Conservation (phyloP, 164 flowering plant genomes). For the Tetrastigma voinierianum region DNA sequence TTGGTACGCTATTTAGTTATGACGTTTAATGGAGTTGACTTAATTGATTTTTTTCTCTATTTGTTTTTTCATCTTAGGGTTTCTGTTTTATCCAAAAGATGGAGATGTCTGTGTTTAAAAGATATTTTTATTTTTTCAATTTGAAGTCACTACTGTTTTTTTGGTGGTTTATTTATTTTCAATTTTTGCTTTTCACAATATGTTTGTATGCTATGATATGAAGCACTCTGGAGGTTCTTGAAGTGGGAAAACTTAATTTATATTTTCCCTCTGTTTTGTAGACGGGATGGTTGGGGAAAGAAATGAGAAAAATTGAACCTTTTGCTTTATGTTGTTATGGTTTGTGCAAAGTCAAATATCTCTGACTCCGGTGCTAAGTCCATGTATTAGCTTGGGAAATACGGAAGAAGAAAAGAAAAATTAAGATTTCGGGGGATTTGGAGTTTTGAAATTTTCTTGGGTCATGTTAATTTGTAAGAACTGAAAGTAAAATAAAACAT, state of each 20-base stretch:
- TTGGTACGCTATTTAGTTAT: constrained; percentile 40
- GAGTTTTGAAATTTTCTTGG: not conserved
- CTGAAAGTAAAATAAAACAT: not conserved
- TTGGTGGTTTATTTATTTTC: not conserved
- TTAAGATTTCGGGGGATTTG: no score
- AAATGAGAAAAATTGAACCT: not conserved
- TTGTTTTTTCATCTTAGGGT: constrained; percentile 1
- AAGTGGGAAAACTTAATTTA: no score
- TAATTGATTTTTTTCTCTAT: not conserved
- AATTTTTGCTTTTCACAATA: not conserved
- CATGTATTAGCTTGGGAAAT: no score
- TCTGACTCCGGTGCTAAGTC: no score
- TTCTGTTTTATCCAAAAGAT: constrained; percentile 3
- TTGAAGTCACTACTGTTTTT: not conserved
- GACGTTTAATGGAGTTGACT: not conserved
- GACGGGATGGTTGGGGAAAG: not conserved
- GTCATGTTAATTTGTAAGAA: not conserved
- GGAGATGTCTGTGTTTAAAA: not conserved
- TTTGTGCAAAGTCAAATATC: not conserved
- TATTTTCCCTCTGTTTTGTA: not conserved
- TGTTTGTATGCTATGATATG: no score
- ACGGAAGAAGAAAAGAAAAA: no score
- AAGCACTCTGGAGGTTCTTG: no score
- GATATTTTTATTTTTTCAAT: not conserved
- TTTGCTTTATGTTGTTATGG: not conserved